These are phyloP conservation scores for Leucaena leucocephala DNA, from an alignment of 306 rosid species.

Conservation along the genomic window DNA sequence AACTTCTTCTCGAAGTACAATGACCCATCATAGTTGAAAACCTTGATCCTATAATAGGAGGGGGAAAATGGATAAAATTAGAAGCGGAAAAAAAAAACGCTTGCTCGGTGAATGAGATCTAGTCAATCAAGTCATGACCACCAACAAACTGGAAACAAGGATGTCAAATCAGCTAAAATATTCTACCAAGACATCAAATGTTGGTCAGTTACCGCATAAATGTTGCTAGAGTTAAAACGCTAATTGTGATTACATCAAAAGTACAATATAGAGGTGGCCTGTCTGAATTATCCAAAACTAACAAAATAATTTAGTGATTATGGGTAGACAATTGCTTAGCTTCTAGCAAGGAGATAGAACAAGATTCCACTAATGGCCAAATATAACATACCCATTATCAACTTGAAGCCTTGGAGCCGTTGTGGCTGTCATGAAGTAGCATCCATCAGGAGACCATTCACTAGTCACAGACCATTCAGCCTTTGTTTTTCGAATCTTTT, in stretches of 20 bases:
- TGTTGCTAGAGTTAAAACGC: constrained; percentile 22
- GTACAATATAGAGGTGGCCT: constrained; percentile 24
- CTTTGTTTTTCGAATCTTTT: constrained; percentile 70
- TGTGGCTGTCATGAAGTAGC: constrained; percentile 96
- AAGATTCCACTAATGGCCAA: constrained; percentile 22
- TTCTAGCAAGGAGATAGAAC: constrained; percentile 21
- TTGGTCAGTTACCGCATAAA: constrained; percentile 16
- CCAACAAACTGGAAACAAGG: constrained; percentile 29
- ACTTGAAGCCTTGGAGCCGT: constrained; percentile 98
- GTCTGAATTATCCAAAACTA: constrained; percentile 24
- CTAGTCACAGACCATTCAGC: constrained; percentile 94
- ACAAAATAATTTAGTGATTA: constrained; percentile 15
- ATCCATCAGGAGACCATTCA: constrained; percentile 97
- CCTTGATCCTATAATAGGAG: constrained; percentile 64
- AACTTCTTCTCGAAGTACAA: constrained; percentile 88
- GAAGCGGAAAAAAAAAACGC: not conserved
- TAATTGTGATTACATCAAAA: constrained; percentile 19
- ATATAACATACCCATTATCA: constrained; percentile 78
- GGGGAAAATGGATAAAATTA: not conserved
- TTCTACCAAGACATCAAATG: constrained; percentile 19
- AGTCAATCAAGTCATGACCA: constrained; percentile 6
- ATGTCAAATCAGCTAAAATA: constrained; percentile 17
- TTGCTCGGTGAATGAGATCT: constrained; percentile 18
- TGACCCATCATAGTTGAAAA: constrained; percentile 81
- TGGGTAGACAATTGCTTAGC: constrained; percentile 10